A percentile compares a stretch with the other conserved stretches of the same genome.
These are phyloP conservation scores for Phyllosticta citrichinensis DNA, from an alignment of 2,329 filamentous ascomycete genomes.

Conservation along the genomic window DNA sequence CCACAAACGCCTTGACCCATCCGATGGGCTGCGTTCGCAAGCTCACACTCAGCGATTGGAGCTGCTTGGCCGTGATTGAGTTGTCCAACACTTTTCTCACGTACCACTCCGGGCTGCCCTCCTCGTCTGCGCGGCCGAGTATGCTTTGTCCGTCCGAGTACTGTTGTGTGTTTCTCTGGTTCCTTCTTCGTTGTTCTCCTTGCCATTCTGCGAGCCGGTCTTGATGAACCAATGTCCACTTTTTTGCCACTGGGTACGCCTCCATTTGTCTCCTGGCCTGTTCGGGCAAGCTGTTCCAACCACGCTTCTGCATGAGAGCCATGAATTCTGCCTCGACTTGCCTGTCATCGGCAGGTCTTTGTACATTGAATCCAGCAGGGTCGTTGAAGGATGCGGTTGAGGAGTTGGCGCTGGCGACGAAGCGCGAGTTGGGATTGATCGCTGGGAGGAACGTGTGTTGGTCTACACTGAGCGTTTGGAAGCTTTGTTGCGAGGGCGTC, in stretches of 20 bases:
- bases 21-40: conserved; percentile 89
- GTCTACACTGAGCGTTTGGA: conserved; percentile 36
- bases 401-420: conserved; percentile 29
- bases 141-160: conserved; percentile 59
- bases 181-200: conserved; percentile 82
- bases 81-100: conserved; percentile 96
- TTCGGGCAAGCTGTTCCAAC: conserved; percentile 94
- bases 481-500: conserved; percentile 47
- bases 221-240: conserved; percentile 95
- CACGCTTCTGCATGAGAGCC: conserved; percentile 91
- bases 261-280: conserved; percentile 93
- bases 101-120: conserved; percentile 96
- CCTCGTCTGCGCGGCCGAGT: conserved; percentile 75
- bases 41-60: conserved; percentile 89
- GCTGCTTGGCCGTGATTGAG: conserved; percentile 78
- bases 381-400: conserved; percentile 37
- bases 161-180: conserved; percentile 52
- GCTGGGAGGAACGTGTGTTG: conserved; percentile 28
- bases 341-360: conserved; percentile 67
- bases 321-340: conserved; percentile 86
- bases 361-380: conserved; percentile 50
- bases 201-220: conserved; percentile 89
- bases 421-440: conserved; percentile 24
- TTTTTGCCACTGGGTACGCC: conserved; percentile 87
- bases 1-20: conserved; percentile 94